These are phyloP conservation scores for Purpureocillium takamizusanense DNA, from an alignment of 2,329 filamentous ascomycete species.

Conservation along the genomic window DNA sequence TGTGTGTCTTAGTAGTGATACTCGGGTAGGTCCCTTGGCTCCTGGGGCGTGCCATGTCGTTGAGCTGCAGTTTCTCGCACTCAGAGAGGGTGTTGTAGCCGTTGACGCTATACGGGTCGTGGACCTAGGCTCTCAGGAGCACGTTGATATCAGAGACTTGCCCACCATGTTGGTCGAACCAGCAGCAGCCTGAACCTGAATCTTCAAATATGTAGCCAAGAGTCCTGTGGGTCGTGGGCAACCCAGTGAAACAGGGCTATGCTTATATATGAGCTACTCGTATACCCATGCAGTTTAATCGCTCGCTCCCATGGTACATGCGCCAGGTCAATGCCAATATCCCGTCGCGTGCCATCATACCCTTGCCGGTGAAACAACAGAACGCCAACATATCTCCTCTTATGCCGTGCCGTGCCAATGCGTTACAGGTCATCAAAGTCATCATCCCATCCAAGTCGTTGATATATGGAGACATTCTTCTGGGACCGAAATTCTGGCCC, in stretches of 20 bases:
- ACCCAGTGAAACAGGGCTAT: too few relatives aligned
- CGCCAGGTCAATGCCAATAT: too few relatives aligned
- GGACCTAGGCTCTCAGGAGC: conserved; percentile 65
- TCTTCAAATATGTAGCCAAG: not conserved
- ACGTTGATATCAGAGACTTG: conserved; percentile 67
- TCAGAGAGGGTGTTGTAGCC: conserved; percentile 57
- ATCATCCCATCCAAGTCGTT: conserved; percentile 49
- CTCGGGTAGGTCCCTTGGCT: conserved; percentile 62
- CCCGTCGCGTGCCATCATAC: too few relatives aligned
- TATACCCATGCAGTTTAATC: too few relatives aligned
- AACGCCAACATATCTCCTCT: too few relatives aligned
- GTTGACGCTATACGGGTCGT: conserved; percentile 66
- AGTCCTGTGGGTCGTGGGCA: too few relatives aligned
- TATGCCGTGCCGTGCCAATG: conserved; percentile 7
- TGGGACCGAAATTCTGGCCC: conserved; percentile 8
- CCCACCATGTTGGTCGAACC: conserved; percentile 55
- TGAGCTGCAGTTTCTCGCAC: conserved; percentile 62
- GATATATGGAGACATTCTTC: conserved; percentile 38
- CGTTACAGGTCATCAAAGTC: conserved; percentile 39
- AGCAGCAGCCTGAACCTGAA: conserved; percentile 14
- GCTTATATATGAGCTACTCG: too few relatives aligned
- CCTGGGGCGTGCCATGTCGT: conserved; percentile 66
- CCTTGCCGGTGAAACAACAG: too few relatives aligned
- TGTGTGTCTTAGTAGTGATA: conserved; percentile 67
- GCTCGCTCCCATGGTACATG: too few relatives aligned